Conservation (phyloP, 169 alveolate species). For the Blepharisma undulans region DNA sequence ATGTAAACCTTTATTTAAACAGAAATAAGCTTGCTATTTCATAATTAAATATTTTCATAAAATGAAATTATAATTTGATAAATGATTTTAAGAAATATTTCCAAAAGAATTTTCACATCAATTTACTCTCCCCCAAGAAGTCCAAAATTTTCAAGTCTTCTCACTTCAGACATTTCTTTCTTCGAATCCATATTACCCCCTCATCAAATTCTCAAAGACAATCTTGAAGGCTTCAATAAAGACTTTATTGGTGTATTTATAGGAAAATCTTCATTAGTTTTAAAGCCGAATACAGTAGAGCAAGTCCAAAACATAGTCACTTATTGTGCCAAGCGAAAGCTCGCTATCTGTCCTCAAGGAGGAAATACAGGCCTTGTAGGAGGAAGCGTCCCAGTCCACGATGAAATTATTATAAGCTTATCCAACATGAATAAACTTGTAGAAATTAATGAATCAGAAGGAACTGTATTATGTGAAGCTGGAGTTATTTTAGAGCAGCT, state of each 20-base stretch:
- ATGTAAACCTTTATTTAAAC: no score
- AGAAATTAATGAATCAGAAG: constrained; percentile 57
- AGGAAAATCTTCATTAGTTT: constrained; percentile 65
- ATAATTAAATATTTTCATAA: not conserved
- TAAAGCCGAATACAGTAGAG: constrained; percentile 73
- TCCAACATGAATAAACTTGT: constrained; percentile 63
- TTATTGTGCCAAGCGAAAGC: constrained; percentile 64
- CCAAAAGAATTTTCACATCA: not conserved
- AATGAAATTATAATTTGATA: not conserved
- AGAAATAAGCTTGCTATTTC: no score
- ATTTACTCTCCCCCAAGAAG: not conserved
- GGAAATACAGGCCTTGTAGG: constrained; percentile 90
- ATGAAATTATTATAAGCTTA: constrained; percentile 70
- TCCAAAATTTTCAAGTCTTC: not conserved
- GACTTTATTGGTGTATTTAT: constrained; percentile 48
- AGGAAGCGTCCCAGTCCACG: constrained; percentile 79
- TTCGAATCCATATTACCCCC: constrained; percentile 18
- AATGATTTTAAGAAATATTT: not conserved
- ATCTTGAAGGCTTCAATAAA: constrained; percentile 7
- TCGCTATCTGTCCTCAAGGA: constrained; percentile 82
- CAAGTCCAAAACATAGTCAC: constrained; percentile 61
- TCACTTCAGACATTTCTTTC: not conserved
- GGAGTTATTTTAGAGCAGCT: constrained; percentile 70
- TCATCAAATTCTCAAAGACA: not conserved
- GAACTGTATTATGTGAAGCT: constrained; percentile 63